A percentile compares a stretch with the other conserved stretches of the same genome.
These are phyloP conservation scores for Polyporus arcularius DNA, from an alignment of 768 basidiomycete genomes.

Conservation along the genomic window DNA sequence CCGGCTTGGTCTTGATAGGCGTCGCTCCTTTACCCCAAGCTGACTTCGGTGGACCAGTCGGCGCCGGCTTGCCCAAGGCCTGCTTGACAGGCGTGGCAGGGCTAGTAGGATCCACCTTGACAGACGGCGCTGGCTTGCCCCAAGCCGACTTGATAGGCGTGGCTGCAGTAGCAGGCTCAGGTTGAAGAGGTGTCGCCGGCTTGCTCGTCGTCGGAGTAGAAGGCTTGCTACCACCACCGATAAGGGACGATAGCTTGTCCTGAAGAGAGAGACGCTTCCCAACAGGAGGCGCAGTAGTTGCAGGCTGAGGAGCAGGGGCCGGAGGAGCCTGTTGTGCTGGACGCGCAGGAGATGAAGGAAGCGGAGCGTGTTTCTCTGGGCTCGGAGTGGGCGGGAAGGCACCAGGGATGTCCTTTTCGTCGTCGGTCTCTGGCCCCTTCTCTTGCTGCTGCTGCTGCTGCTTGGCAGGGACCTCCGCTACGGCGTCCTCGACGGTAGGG, in stretches of 20 bases:
- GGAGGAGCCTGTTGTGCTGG: background rate
- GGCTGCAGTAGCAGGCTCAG: too few relatives aligned
- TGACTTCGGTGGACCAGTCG: background rate
- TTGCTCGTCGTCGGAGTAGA: too few relatives aligned
- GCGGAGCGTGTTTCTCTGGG: background rate
- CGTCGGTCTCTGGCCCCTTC: background rate
- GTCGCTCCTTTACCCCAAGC: background rate
- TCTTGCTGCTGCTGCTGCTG: background rate
- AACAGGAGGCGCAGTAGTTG: too few relatives aligned
- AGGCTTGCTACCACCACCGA: too few relatives aligned
- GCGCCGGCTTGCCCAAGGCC: too few relatives aligned
- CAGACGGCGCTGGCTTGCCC: too few relatives aligned
- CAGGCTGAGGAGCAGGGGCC: background rate
- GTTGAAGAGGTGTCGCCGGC: too few relatives aligned
- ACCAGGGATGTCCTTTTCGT: background rate
- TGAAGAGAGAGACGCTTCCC: too few relatives aligned
- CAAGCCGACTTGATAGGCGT: too few relatives aligned
- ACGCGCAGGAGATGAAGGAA: background rate
- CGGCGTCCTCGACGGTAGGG: background rate
- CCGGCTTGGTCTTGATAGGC: background rate
- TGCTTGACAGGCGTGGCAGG: too few relatives aligned
- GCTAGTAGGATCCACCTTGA: too few relatives aligned
- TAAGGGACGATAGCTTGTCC: too few relatives aligned
- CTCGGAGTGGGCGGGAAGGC: constrained; percentile 1
- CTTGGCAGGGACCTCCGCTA: background rate